Percentiles rank a stretch among this genome's conserved stretches.
Conservation (phyloP, 2,329 filamentous ascomycete genomes). For the Neoascochyta sp. region DNA sequence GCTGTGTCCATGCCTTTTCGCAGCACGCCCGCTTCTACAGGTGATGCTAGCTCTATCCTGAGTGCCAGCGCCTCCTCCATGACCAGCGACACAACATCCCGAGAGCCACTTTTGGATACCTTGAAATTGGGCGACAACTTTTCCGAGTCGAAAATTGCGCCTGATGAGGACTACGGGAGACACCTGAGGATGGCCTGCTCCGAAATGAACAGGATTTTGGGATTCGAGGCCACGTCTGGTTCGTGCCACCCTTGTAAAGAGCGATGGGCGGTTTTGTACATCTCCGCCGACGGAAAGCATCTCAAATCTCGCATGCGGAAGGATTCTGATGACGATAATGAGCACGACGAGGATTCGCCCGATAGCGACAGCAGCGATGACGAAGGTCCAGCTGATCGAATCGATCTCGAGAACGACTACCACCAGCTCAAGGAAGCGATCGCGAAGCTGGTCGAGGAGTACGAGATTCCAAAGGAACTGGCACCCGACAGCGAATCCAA, state of each 20-base stretch:
- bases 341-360: slow-evolving; percentile 57
- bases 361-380: slow-evolving; percentile 50
- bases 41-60: slow-evolving; percentile 65
- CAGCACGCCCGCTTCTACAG: slow-evolving; percentile 49
- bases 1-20: slow-evolving; percentile 50
- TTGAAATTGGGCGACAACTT: slow-evolving; percentile 24
- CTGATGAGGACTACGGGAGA: slow-evolving; percentile 41
- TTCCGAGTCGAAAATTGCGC: slow-evolving; percentile 48
- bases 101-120: slow-evolving; percentile 58
- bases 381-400: slow-evolving; percentile 41
- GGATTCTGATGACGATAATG: slow-evolving; percentile 61
- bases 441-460: slow-evolving; percentile 75
- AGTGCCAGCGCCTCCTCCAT: slow-evolving; percentile 71
- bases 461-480: slow-evolving; percentile 68
- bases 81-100: slow-evolving; percentile 67
- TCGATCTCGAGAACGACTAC: slow-evolving; percentile 72
- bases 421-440: slow-evolving; percentile 78
- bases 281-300: slow-evolving; percentile 67
- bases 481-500: slow-evolving; percentile 58
- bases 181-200: slow-evolving; percentile 65
- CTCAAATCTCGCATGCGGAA: slow-evolving; percentile 71
- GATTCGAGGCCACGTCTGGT: slow-evolving; percentile 61
- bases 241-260: slow-evolving; percentile 76
- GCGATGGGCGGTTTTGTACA: slow-evolving; percentile 76
- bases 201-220: slow-evolving; percentile 66